phyloP scores from a whole-genome alignment of 2,329 filamentous ascomycete genomes.

The Phyllosticta capitalensis region DNA sequence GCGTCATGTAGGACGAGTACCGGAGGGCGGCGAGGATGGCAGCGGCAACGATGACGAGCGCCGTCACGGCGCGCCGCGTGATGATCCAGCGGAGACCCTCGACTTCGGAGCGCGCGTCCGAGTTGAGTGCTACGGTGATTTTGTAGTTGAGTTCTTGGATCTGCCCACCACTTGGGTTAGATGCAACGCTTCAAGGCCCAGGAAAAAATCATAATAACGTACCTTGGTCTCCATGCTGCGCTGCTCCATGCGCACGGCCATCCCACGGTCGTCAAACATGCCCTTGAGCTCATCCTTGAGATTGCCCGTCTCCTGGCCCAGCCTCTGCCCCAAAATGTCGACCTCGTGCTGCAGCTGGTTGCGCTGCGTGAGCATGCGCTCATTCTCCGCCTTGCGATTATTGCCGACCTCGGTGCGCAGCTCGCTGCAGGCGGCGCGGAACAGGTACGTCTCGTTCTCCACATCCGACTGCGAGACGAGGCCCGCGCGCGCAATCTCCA shows the following conservation, averaged over 20 bases:
- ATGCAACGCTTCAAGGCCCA: neutral
- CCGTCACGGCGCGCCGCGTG: slow-evolving; percentile 53
- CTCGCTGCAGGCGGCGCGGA: slow-evolving; percentile 87
- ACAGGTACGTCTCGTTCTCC: slow-evolving; percentile 80
- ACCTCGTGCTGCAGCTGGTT: slow-evolving; percentile 86
- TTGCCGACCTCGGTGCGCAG: slow-evolving; percentile 79
- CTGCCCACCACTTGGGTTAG: slow-evolving; percentile 33
- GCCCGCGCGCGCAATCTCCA: slow-evolving; percentile 68
- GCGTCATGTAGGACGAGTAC: slow-evolving; percentile 30
- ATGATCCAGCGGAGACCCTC: slow-evolving; percentile 84
- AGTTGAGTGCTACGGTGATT: slow-evolving; percentile 82
- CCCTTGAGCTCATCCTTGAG: slow-evolving; percentile 89
- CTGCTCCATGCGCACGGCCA: slow-evolving; percentile 83
- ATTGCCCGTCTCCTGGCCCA: slow-evolving; percentile 72
- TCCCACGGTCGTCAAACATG: slow-evolving; percentile 92
- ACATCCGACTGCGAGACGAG: slow-evolving; percentile 86
- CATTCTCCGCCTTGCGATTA: slow-evolving; percentile 64
- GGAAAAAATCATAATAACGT: slow-evolving; percentile 18
- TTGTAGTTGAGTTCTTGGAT: slow-evolving; percentile 96
- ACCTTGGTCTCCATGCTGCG: slow-evolving; percentile 72
- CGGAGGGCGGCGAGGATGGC: slow-evolving; percentile 35
- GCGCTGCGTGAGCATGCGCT: slow-evolving; percentile 72
- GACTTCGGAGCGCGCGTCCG: slow-evolving; percentile 83
- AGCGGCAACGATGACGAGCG: slow-evolving; percentile 41
- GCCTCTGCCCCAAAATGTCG: slow-evolving; percentile 78